Base-by-base conservation (phyloP, 371 early-diverging fungal genomes). In the Mortierella polycephala region DNA sequence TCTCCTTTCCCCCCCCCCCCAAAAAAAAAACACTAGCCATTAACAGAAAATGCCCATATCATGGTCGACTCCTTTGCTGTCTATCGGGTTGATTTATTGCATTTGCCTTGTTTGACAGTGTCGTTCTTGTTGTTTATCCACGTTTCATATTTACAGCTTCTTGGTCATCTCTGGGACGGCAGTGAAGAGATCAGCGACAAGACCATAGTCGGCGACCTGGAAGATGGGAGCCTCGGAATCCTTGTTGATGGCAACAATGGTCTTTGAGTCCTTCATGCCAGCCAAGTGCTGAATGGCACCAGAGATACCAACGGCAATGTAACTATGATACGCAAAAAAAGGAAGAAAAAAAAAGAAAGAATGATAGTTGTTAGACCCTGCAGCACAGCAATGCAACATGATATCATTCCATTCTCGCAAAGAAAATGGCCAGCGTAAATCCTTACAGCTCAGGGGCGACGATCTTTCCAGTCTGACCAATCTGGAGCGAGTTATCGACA, bases 191-290 rank as follows among this genome's bases (percentile, higher is more conserved):
- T 99, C 99, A 30, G 90, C 97, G 61, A 97, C 98, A 37, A 99
- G 88, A 47, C 98, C 97, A 83, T 96, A 97, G 84, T 99, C 99
- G 47, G 99, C 93, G 39, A 98, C 90, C 86, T 96, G 96, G 93
- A 99, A 98, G 64, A 99, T 99, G 62, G 99, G 98, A 41, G 97
- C 97, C 70, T 99, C 99, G 40, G 96, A 90, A 81, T 99, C 99
- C 89, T 96, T 98, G 92, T 99, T 99, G 84, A 99, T 98, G 62
- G 97, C 96, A 44, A 97, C 98, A 85, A 99, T 99, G 56, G 92
- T 92, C 89, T 99, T 99, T 84, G 93, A 93, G 76, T 99, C 99
- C 89, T 99, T 99, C 99, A 98, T 98, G 80, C 99, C 99, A 55
- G 98, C 98, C 86, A 98, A 83, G 81, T 97, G 98, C 91, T 95